Evolutionary conservation across 2,329 filamentous ascomycete genomes (phyloP).

Genomic region (Polychaeton citri): DNA sequence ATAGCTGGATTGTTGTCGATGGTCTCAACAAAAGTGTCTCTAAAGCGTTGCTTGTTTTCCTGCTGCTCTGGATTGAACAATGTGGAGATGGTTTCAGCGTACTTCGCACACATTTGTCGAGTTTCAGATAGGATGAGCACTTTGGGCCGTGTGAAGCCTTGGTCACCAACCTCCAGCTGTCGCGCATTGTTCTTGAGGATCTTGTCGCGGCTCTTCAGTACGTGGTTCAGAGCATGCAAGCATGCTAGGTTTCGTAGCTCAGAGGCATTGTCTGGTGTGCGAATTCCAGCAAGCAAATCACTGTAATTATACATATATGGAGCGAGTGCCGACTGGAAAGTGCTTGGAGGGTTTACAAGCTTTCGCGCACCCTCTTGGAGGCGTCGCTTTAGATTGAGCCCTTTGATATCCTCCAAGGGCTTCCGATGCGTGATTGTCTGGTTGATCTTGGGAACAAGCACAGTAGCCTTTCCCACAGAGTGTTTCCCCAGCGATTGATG

Average conservation of each 20-base stretch:
- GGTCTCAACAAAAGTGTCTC: slow-evolving; percentile 63
- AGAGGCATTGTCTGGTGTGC: slow-evolving; percentile 55
- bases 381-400: slow-evolving; percentile 57
- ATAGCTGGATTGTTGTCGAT: slow-evolving; percentile 61
- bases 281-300: slow-evolving; percentile 64
- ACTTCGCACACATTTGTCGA: slow-evolving; percentile 67
- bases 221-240: slow-evolving; percentile 79
- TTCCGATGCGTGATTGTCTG: slow-evolving; percentile 1
- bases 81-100: slow-evolving; percentile 62
- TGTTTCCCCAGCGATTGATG: slow-evolving; percentile 2
- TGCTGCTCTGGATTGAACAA: slow-evolving; percentile 77
- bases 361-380: slow-evolving; percentile 43
- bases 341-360: slow-evolving; percentile 44
- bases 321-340: slow-evolving; percentile 51
- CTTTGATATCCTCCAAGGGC: slow-evolving; percentile 9
- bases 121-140: slow-evolving; percentile 84
- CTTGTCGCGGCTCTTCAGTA: slow-evolving; percentile 83
- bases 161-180: slow-evolving; percentile 69
- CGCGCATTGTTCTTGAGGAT: slow-evolving; percentile 87
- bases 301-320: slow-evolving; percentile 68
- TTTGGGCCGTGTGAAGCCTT: slow-evolving; percentile 91
- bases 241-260: slow-evolving; percentile 59
- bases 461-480: slow-evolving; percentile 6
- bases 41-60: slow-evolving; percentile 86
- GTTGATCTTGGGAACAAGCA: slow-evolving; percentile 4